phyloP scores from a whole-genome alignment of 441 rosid genomes.

The Populus hybrid region DNA sequence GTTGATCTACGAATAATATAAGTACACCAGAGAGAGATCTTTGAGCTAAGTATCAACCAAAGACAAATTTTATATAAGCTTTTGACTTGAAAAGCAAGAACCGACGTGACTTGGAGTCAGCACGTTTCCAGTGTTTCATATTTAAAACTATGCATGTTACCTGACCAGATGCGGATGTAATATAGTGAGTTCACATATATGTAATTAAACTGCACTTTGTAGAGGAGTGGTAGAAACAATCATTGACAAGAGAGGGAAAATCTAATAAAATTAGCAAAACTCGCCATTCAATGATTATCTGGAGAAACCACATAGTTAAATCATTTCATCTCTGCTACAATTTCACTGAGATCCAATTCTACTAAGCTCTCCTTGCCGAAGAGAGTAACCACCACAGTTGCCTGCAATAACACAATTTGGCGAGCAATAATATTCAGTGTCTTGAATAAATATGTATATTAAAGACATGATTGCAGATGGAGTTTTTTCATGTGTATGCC shows the following conservation, averaged over 20 bases:
- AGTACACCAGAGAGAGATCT: background rate
- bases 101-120: background rate
- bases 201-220: background rate
- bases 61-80: background rate
- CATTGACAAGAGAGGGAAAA: background rate
- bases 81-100: background rate
- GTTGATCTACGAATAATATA: background rate
- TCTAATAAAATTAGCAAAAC: conserved; percentile 1
- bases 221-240: background rate
- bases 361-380: conserved; percentile 85
- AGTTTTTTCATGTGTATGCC: background rate
- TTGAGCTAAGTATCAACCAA: background rate
- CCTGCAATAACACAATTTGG: conserved; percentile 46
- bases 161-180: background rate
- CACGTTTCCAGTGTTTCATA: background rate
- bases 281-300: conserved; percentile 10
- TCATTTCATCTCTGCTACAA: conserved; percentile 47
- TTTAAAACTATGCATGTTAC: background rate
- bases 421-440: background rate
- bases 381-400: conserved; percentile 69
- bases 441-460: background rate
- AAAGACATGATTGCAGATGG: background rate
- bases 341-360: conserved; percentile 69
- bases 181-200: background rate
- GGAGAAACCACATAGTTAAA: conserved; percentile 12